A percentile compares a stretch with the other conserved stretches of the same genome.
Conservation (phyloP, 257 asterid species). For the Henckelia pumila region DNA sequence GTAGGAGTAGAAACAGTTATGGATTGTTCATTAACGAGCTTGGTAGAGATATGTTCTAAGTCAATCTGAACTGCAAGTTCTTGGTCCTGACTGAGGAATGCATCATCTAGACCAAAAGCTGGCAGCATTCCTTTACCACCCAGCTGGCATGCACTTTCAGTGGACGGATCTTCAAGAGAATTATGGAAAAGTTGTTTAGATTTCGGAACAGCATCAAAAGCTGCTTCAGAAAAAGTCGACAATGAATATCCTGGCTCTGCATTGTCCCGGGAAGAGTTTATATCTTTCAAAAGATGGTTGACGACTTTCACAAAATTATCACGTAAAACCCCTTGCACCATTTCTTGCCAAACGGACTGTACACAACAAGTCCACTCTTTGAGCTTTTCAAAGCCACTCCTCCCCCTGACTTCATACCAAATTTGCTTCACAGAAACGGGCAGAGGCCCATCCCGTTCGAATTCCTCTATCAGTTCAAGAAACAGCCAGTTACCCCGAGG, state of each 20-base stretch:
- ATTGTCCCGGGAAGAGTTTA: constrained; percentile 35
- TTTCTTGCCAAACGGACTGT: constrained; percentile 47
- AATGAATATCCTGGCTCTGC: constrained; percentile 33
- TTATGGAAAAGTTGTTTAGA: constrained; percentile 30
- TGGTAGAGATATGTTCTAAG: constrained; percentile 22
- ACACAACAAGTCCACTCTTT: constrained; percentile 62
- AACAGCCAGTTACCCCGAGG: constrained; percentile 70
- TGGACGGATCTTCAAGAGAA: constrained; percentile 37
- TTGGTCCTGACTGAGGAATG: constrained; percentile 22
- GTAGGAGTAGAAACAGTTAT: constrained; percentile 22
- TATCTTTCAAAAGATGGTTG: constrained; percentile 35
- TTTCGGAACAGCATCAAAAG: constrained; percentile 27
- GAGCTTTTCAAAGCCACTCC: constrained; percentile 38
- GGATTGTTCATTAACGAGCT: constrained; percentile 27
- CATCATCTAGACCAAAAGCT: constrained; percentile 18
- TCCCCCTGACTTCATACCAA: constrained; percentile 75
- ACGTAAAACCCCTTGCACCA: constrained; percentile 45
- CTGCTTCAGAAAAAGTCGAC: constrained; percentile 35
- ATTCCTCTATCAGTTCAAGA: constrained; percentile 65
- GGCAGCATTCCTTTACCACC: constrained; percentile 24
- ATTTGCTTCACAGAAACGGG: constrained; percentile 73
- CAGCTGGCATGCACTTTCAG: constrained; percentile 31
- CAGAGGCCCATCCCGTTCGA: constrained; percentile 46
- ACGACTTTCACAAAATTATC: constrained; percentile 42
- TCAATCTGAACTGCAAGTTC: constrained; percentile 16